A percentile compares a stretch with the other conserved stretches of the same genome.
Evolutionary conservation across 2,329 filamentous ascomycete species (phyloP).

Genomic region (Diplodia corticola): DNA sequence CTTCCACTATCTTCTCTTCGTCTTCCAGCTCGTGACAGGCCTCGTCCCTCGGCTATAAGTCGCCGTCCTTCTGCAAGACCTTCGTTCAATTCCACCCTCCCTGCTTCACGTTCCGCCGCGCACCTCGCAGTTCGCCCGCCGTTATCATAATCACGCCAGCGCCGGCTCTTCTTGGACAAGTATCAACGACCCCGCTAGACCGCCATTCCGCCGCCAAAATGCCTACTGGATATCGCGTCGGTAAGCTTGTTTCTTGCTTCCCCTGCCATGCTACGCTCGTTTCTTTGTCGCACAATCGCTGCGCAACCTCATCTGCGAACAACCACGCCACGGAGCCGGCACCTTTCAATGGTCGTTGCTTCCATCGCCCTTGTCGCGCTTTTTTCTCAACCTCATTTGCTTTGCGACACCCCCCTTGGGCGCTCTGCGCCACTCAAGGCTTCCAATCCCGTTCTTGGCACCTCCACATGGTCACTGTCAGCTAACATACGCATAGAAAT

Average conservation of each 20-base stretch:
- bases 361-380: not conserved
- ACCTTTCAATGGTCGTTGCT: not conserved
- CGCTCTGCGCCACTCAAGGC: not conserved
- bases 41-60: not conserved
- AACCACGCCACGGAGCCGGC: conserved; percentile 3
- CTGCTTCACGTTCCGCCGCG: not conserved
- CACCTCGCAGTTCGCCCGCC: not conserved
- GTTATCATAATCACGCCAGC: not conserved
- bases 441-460: not conserved
- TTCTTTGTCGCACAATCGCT: not conserved
- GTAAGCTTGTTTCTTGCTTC: conserved; percentile 10
- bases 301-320: conserved; percentile 3
- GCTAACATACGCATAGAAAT: conserved; percentile 57
- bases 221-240: conserved; percentile 22
- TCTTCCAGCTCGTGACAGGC: not conserved
- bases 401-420: not conserved
- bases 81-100: not conserved
- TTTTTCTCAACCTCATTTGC: too few species aligned
- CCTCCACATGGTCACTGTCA: not conserved
- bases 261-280: not conserved
- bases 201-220: conserved; percentile 14
- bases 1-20: not conserved
- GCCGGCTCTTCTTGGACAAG: not conserved
- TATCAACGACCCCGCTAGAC: not conserved
- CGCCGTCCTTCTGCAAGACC: not conserved